Conservation (phyloP, 257 asterid genomes). For the Solanum infundibuliforme region DNA sequence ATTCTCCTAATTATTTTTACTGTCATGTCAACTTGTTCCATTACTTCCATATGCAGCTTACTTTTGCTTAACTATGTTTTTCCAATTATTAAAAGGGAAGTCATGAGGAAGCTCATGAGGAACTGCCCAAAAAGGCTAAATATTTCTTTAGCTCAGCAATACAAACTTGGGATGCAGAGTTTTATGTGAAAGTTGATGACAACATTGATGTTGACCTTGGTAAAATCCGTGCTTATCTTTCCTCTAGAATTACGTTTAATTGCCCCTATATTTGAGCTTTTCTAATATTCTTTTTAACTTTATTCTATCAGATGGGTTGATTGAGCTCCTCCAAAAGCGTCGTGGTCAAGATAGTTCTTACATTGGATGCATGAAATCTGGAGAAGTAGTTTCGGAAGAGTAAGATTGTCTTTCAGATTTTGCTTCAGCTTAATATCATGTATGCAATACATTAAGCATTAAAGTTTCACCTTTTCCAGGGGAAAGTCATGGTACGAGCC, state of each 20-base stretch:
- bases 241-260: background rate
- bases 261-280: background rate
- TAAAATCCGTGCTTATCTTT: constrained; percentile 11
- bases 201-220: constrained; percentile 66
- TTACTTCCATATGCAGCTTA: background rate
- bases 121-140: constrained; percentile 74
- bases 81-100: constrained; percentile 37
- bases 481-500: constrained; percentile 92
- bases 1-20: background rate
- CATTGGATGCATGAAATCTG: constrained; percentile 96
- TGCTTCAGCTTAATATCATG: background rate
- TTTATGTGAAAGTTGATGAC: constrained; percentile 74
- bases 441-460: background rate
- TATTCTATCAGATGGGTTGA: constrained; percentile 44
- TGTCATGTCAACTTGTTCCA: background rate
- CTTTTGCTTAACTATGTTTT: background rate
- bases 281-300: background rate
- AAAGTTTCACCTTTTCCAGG: constrained; percentile 31
- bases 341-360: constrained; percentile 65
- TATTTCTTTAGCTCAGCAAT: constrained; percentile 75
- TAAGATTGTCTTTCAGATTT: constrained; percentile 30
- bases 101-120: constrained; percentile 93
- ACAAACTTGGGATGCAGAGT: constrained; percentile 92
- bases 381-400: constrained; percentile 76
- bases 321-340: constrained; percentile 65